Evolutionary conservation across 129 eudicot genomes (phyloP).

Genomic region (Glebionis coronaria): DNA sequence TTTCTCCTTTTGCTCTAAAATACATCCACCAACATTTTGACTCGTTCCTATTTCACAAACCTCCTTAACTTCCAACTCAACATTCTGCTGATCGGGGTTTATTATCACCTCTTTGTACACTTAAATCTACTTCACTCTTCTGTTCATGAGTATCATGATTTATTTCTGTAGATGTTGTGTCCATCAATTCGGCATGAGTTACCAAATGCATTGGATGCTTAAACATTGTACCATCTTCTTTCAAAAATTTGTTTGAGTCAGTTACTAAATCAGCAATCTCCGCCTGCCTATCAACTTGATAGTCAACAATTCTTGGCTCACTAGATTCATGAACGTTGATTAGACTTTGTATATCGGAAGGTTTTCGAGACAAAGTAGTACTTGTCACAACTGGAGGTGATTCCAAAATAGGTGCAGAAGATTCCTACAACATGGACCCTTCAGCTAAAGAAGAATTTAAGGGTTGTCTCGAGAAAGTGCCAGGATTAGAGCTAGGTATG

Average conservation of each 20-base stretch:
- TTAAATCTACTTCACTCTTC: conserved; percentile 60
- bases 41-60: conserved; percentile 60
- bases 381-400: conserved; percentile 61
- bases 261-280: conserved; percentile 42
- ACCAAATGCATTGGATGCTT: conserved; percentile 96
- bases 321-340: conserved; percentile 39
- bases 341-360: conserved; percentile 62
- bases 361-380: conserved; percentile 56
- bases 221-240: conserved; percentile 51
- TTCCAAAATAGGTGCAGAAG: conserved; percentile 31
- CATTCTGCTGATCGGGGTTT: conserved; percentile 45
- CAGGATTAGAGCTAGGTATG: conserved; percentile 41
- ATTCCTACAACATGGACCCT: neutral
- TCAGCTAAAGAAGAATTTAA: conserved; percentile 43
- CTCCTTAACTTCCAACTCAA: conserved; percentile 74
- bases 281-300: conserved; percentile 64
- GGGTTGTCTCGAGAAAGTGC: conserved; percentile 40
- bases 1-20: too few species aligned
- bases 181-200: conserved; percentile 90
- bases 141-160: conserved; percentile 43
- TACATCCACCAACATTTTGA: conserved; percentile 23
- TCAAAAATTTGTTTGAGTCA: conserved; percentile 41
- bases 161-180: conserved; percentile 60
- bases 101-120: conserved; percentile 48
- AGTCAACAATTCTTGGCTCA: conserved; percentile 49